phyloP scores from a whole-genome alignment of 495 filamentous ascomycete genomes.

The Bacidia gigantensis region DNA sequence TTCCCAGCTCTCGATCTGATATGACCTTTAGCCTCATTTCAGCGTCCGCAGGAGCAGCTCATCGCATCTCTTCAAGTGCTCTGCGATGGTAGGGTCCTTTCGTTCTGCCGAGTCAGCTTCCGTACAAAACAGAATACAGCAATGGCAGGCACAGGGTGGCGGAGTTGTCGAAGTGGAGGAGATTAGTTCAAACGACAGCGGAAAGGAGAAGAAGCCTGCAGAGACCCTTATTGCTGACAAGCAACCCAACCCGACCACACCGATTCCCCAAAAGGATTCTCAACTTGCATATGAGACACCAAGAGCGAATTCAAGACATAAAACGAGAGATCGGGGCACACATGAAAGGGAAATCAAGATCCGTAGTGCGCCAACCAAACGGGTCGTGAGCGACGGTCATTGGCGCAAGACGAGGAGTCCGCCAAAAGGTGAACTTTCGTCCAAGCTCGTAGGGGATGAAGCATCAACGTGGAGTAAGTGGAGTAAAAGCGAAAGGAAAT shows the following conservation, averaged over 20 bases:
- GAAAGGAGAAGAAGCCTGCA: conserved; percentile 16
- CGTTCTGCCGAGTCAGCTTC: conserved; percentile 40
- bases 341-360: conserved; percentile 25
- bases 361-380: conserved; percentile 53
- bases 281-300: conserved; percentile 9
- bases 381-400: conserved; percentile 68
- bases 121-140: conserved; percentile 56
- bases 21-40: too few species aligned
- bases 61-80: neutral
- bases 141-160: conserved; percentile 61
- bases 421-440: conserved; percentile 22
- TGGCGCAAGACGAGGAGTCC: conserved; percentile 46
- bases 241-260: neutral
- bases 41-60: too few species aligned
- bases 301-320: conserved; percentile 16
- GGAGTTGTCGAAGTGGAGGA: conserved; percentile 40
- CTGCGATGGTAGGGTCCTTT: neutral
- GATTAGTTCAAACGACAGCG: conserved; percentile 26
- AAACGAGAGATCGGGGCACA: conserved; percentile 17
- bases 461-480: neutral
- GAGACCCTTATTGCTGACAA: conserved; percentile 4
- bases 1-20: too few species aligned
- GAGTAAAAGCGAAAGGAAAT: too few species aligned
- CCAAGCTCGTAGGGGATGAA: neutral
- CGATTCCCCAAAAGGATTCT: conserved; percentile 17